These are phyloP conservation scores for Entophlyctis luteolus DNA, from an alignment of 192 early-diverging fungal species.

Conservation along the genomic window DNA sequence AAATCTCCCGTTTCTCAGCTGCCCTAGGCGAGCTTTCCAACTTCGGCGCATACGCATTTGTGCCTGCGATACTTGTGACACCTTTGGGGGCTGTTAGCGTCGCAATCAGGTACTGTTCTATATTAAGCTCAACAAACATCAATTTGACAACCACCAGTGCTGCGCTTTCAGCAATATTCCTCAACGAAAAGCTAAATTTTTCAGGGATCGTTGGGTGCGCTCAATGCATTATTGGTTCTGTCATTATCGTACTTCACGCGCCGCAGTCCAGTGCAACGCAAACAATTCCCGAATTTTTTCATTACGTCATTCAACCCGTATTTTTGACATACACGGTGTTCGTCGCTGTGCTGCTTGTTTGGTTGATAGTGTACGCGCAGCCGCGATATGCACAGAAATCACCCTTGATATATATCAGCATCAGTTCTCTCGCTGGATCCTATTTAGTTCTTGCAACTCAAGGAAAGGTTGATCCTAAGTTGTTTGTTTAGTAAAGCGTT, in stretches of 20 bases:
- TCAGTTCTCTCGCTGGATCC: constrained; percentile 54
- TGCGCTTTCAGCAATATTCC: constrained; percentile 53
- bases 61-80: constrained; percentile 90
- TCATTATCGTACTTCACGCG: constrained; percentile 50
- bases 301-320: constrained; percentile 52
- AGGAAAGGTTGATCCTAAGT: background rate
- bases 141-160: constrained; percentile 39
- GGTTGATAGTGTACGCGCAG: constrained; percentile 48
- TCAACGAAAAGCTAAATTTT: constrained; percentile 58
- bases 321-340: constrained; percentile 53
- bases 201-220: constrained; percentile 58
- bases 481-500: background rate
- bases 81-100: constrained; percentile 85
- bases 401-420: constrained; percentile 43
- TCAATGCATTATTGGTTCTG: constrained; percentile 59
- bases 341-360: constrained; percentile 33
- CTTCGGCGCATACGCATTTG: constrained; percentile 93
- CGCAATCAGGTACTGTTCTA: constrained; percentile 64
- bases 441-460: constrained; percentile 55
- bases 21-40: constrained; percentile 87
- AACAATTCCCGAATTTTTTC: constrained; percentile 47
- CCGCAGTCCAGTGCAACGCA: constrained; percentile 40
- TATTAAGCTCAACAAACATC: background rate
- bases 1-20: constrained; percentile 50
- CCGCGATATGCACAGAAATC: constrained; percentile 58